Base-by-base conservation (phyloP, 108 stramenopile species). In the Aurantiochytrium sp. region DNA sequence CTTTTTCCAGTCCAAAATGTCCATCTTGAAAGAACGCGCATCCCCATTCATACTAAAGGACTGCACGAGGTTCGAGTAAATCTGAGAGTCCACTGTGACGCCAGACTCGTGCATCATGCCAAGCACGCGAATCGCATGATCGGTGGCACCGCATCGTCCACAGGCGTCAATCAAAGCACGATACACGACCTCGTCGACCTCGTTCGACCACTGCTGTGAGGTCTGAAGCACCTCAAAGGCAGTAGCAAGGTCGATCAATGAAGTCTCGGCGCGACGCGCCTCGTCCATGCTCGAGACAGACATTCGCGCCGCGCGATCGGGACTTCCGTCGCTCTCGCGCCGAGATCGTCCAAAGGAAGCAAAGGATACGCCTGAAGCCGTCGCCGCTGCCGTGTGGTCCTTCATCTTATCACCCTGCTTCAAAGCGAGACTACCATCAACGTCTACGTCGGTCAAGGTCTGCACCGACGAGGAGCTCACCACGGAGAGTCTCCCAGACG, bases 41-140 rank as follows among this genome's bases (percentile, higher is more conserved):
- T 83, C 76, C 49, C 76, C 76, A 23, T 83, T 83, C 76, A 83
- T 83, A 12, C 49, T 53, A 28, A 83, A 83, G 6, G 76, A 83
- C 51, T 83, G 76, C 51, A 83, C 76, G 6, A 83, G 51, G 51
- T 83, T 83, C 43, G 76, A 83, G 51, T 83, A 83, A 53, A 83
- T 53, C 19, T 45, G 76, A 6, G 76, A 83, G 51, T 83, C 76
- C 76, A 53, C 76, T 23, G 51, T 83, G 51, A 83, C 51, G n/a
- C 76, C 76, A 12, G 76, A 47, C 76, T 83, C 76, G 51, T 83
- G 76, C 76, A 83, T 83, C 76, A 83, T 83, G 28, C 76, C 76
- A 1, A 83, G 76, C 45, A 83, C 76, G 25, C 76, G 45, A 35
- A 83, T 83, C 23, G 76, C 76, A 23, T 83, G 51, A 23, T 83